Evolutionary conservation across 2,329 filamentous ascomycete genomes (phyloP).

Genomic region (Phaeophleospora eucalypticola): DNA sequence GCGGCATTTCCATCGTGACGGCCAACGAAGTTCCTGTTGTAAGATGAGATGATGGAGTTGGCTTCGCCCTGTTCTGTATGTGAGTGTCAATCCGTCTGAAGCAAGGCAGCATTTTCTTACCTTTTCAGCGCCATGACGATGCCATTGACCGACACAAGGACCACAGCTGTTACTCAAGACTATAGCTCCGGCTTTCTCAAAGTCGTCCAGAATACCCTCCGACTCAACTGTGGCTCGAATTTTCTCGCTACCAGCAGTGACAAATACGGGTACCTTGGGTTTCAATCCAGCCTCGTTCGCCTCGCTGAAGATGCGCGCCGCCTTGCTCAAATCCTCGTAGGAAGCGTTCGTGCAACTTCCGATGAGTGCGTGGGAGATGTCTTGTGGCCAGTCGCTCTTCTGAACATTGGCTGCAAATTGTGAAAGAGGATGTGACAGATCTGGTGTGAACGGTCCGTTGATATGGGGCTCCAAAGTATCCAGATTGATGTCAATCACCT

Average conservation of each 20-base stretch:
- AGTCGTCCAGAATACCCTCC: slow-evolving; percentile 64
- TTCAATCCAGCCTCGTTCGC: slow-evolving; percentile 90
- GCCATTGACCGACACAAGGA: slow-evolving; percentile 66
- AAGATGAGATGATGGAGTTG: slow-evolving; percentile 97
- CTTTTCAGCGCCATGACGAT: not conserved
- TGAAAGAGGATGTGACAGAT: slow-evolving; percentile 94
- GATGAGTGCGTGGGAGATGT: slow-evolving; percentile 93
- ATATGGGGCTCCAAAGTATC: slow-evolving; percentile 93
- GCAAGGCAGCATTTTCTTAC: slow-evolving; percentile 24
- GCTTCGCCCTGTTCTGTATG: slow-evolving; percentile 70
- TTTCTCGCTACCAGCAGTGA: slow-evolving; percentile 95
- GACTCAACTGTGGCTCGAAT: slow-evolving; percentile 88
- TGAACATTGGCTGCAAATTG: slow-evolving; percentile 94
- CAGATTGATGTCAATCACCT: slow-evolving; percentile 94
- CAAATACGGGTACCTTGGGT: slow-evolving; percentile 86
- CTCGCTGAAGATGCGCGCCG: slow-evolving; percentile 84
- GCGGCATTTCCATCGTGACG: slow-evolving; percentile 95
- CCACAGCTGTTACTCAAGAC: slow-evolving; percentile 93
- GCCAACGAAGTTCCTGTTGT: slow-evolving; percentile 99
- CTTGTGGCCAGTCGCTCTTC: slow-evolving; percentile 92
- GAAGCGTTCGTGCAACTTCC: slow-evolving; percentile 96
- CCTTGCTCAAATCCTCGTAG: slow-evolving; percentile 88
- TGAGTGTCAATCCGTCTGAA: slow-evolving; percentile 88
- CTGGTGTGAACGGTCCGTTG: slow-evolving; percentile 98
- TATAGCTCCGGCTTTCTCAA: slow-evolving; percentile 93